These are phyloP conservation scores for Magnolia officinalis DNA, from an alignment of 164 flowering plant species.

Conservation along the genomic window DNA sequence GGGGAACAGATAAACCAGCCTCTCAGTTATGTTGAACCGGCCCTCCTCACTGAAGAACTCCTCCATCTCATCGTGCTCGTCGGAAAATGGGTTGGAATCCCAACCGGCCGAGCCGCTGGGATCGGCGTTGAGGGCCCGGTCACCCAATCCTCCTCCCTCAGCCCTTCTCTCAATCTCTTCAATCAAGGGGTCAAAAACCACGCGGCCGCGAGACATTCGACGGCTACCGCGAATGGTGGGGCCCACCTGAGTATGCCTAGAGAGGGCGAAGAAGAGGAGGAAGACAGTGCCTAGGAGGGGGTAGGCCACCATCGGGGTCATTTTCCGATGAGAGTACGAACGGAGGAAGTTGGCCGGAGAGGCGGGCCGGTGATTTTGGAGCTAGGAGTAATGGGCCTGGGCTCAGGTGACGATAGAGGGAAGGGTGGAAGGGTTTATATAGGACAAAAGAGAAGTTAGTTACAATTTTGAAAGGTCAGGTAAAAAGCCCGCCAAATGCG, in stretches of 20 bases:
- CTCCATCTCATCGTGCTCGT: constrained; percentile 15
- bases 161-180: constrained; percentile 19
- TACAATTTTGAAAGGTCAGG: not conserved
- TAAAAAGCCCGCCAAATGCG: not conserved
- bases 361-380: too few species aligned
- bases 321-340: not conserved
- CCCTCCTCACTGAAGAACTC: constrained; percentile 35
- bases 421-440: not conserved
- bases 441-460: not conserved
- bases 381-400: not conserved
- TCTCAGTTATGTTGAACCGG: constrained; percentile 37
- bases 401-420: not conserved
- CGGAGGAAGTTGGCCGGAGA: not conserved
- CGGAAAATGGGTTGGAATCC: constrained; percentile 4
- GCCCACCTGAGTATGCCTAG: constrained; percentile 9
- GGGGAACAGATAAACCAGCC: constrained; percentile 53
- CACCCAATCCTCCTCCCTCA: constrained; percentile 1
- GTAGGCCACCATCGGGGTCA: constrained; percentile 54
- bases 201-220: constrained; percentile 30
- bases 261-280: constrained; percentile 32
- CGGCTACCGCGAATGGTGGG: constrained; percentile 17
- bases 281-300: constrained; percentile 46
- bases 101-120: not conserved
- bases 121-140: not conserved
- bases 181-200: constrained; percentile 50